phyloP scores from a whole-genome alignment of 257 asterid species.

The Jaltomata sinuosa region DNA sequence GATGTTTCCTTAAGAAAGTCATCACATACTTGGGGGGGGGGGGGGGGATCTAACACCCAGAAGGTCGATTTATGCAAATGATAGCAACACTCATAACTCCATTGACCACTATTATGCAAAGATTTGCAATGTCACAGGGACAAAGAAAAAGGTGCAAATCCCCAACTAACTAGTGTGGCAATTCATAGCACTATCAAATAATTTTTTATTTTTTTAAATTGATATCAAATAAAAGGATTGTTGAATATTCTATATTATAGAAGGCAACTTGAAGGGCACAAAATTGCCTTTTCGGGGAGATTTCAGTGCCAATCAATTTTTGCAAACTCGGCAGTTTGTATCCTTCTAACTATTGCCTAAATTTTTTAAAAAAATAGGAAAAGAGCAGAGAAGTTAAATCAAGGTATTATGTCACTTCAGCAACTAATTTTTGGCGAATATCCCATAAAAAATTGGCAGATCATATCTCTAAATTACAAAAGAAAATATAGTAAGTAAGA shows the following conservation, averaged over 20 bases:
- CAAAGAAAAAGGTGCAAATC: background rate
- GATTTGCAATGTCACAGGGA: background rate
- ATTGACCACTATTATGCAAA: background rate
- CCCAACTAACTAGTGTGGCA: background rate
- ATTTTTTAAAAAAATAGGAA: background rate
- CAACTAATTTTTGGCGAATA: background rate
- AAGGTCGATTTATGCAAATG: background rate
- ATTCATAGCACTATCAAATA: background rate
- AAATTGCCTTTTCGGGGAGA: background rate
- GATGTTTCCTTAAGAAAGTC: background rate
- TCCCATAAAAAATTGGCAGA: background rate
- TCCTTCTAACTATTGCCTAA: background rate
- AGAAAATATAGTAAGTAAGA: background rate
- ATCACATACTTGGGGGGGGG: background rate
- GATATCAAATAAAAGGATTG: no score
- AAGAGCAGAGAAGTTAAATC: background rate
- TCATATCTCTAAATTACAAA: background rate
- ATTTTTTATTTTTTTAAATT: no score
- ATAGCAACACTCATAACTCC: background rate
- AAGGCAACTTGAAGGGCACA: background rate
- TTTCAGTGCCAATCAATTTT: background rate
- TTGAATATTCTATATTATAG: background rate
- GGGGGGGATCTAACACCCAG: background rate
- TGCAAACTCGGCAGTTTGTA: background rate
- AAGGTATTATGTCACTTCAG: background rate